These are phyloP conservation scores for Gaeumannomyces sp. DNA, from an alignment of 2,329 filamentous ascomycete genomes.

Conservation along the genomic window DNA sequence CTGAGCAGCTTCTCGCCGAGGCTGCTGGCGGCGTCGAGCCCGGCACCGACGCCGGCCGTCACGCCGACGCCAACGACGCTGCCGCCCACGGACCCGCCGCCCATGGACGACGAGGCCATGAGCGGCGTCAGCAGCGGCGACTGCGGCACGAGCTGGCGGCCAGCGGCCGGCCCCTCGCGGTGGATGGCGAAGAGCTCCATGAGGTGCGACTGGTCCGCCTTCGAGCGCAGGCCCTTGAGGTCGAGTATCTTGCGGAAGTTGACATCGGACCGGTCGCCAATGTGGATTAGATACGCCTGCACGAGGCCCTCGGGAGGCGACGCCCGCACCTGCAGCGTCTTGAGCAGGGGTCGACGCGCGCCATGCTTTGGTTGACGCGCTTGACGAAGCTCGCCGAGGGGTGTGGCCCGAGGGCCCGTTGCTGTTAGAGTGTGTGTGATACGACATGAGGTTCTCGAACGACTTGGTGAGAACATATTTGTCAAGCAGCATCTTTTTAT, in stretches of 20 bases:
- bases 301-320: constrained; percentile 90
- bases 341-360: constrained; percentile 88
- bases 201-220: constrained; percentile 73
- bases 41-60: background rate
- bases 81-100: constrained; percentile 24
- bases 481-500: constrained; percentile 81
- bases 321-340: constrained; percentile 90
- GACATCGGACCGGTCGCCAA: constrained; percentile 83
- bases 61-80: background rate
- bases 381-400: constrained; percentile 66
- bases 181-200: constrained; percentile 79
- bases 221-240: constrained; percentile 77
- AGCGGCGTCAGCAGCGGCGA: constrained; percentile 68
- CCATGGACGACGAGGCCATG: constrained; percentile 38
- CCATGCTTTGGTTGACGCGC: constrained; percentile 77
- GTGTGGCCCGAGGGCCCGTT: constrained; percentile 27
- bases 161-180: constrained; percentile 63
- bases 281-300: constrained; percentile 95
- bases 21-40: constrained; percentile 17
- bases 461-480: constrained; percentile 84
- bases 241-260: constrained; percentile 98
- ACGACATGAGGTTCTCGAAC: constrained; percentile 63
- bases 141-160: constrained; percentile 61
- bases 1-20: constrained; percentile 85
- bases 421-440: constrained; percentile 45